Evolutionary conservation across 1,284 basidiomycete genomes (phyloP), one percentile per base, ranked within the genome.

Genomic region (Ustanciosporium gigantosporum): DNA sequence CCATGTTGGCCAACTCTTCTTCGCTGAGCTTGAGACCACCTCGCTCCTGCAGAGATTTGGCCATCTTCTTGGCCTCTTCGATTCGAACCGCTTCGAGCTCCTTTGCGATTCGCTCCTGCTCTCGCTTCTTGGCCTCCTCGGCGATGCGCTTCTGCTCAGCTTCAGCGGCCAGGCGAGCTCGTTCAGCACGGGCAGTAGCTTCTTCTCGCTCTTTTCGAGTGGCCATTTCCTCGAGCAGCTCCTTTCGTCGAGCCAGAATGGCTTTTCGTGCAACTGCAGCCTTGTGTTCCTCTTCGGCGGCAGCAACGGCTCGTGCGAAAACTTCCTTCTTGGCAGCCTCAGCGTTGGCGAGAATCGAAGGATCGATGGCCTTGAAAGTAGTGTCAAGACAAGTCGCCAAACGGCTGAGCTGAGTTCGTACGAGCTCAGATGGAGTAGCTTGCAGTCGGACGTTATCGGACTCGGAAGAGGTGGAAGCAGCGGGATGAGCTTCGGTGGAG

Each of bases 141-240:
- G 90, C 87, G 31, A 73, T 53, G 42, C 76, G 68, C 40, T 70
- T 74, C 22, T 89, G 88, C 78, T 95, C 91, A 49, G 92, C 84
- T 74, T 89, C 87, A 56, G 77, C 77, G 38, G 78, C 51, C 57
- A 72, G 23, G 55, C 79, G 60, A 13, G 81, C 83, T 25, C 84
- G 79, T 79, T 94, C 89, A 0, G 89, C 89, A 38, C 88, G 85
- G 37, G 87, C 83, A 43, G 85, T 85, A 2, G 88, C 87, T 75
- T 93, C 91, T 77, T 96, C 92, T 79, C 90, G 90, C 81, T 94
- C 91, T 78, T 89, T 89, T 66, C 90, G 84, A 16, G 87, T 87
- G 32, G 85, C 85, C 56, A 94, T 83, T 81, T 97, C 92, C 52
- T 87, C 87, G 47, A 91, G 82, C 39, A 96, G 82, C 81, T 96